Conservation (phyloP, 495 filamentous ascomycete genomes). For the Lasiosphaeria hispida region DNA sequence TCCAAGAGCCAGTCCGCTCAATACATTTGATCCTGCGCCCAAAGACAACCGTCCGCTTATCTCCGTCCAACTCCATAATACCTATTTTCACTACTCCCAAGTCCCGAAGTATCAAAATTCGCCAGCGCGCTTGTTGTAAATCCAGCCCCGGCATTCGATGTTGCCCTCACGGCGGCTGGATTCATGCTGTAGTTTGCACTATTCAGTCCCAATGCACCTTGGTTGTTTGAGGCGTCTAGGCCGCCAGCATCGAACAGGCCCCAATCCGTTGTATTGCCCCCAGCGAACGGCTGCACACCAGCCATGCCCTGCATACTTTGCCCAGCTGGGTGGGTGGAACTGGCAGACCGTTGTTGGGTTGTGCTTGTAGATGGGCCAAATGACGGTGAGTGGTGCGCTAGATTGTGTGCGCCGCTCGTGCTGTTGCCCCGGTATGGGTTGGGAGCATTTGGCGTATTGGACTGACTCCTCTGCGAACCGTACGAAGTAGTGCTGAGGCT, state of each 20-base stretch:
- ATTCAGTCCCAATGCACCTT: conserved; percentile 21
- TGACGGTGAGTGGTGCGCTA: conserved; percentile 38
- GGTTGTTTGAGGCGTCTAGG: conserved; percentile 36
- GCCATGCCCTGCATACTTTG: conserved; percentile 28
- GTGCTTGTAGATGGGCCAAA: conserved; percentile 24
- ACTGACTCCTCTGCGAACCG: conserved; percentile 37
- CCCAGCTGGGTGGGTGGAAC: conserved; percentile 20
- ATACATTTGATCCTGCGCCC: no score
- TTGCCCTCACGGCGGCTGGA: conserved; percentile 17
- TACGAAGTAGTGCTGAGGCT: conserved; percentile 30
- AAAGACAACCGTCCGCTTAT: conserved; percentile 1
- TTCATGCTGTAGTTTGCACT: conserved; percentile 23
- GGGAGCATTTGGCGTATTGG: conserved; percentile 35
- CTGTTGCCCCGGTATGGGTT: conserved; percentile 32
- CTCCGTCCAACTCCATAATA: conserved; percentile 24
- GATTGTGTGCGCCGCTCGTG: conserved; percentile 23
- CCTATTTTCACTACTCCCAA: conserved; percentile 19
- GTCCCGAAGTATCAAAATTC: conserved; percentile 25
- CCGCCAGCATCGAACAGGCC: conserved; percentile 37
- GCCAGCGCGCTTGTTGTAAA: conserved; percentile 22
- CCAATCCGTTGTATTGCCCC: conserved; percentile 30
- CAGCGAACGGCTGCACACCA: conserved; percentile 22
- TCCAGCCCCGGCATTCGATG: conserved; percentile 17
- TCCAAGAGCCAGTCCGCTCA: no score
- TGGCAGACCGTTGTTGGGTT: conserved; percentile 24